A percentile compares a stretch with the other conserved stretches of the same genome.
Conservation (phyloP, 2,329 filamentous ascomycete species). For the Myriosclerotinia duriaeana region DNA sequence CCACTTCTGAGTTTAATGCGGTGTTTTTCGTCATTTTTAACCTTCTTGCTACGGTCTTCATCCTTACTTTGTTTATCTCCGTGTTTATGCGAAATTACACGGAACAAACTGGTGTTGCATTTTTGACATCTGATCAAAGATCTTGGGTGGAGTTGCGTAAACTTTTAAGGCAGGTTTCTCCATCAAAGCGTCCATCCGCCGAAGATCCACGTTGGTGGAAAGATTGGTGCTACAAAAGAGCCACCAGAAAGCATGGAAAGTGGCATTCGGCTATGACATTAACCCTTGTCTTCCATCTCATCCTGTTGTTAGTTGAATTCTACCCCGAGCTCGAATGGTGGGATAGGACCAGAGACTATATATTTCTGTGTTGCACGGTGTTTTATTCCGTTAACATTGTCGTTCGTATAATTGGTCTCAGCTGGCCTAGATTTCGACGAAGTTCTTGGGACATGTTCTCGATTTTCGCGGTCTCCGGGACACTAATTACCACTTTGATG, state of each 20-base stretch:
- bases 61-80: conserved; percentile 94
- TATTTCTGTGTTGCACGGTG: conserved; percentile 80
- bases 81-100: conserved; percentile 99
- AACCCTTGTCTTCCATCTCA: conserved; percentile 76
- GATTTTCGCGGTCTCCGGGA: conserved; percentile 73
- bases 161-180: conserved; percentile 85
- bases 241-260: conserved; percentile 87
- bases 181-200: conserved; percentile 85
- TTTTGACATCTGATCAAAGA: conserved; percentile 89
- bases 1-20: conserved; percentile 75
- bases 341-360: conserved; percentile 66
- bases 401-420: conserved; percentile 82
- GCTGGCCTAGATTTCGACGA: conserved; percentile 85
- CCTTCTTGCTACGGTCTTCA: conserved; percentile 90
- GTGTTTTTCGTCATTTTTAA: conserved; percentile 97
- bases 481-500: conserved; percentile 79
- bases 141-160: conserved; percentile 97
- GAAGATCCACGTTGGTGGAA: conserved; percentile 77
- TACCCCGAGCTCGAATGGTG: conserved; percentile 72
- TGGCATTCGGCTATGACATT: conserved; percentile 85
- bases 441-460: conserved; percentile 97
- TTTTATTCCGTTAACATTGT: conserved; percentile 80
- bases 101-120: conserved; percentile 95
- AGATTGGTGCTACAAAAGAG: conserved; percentile 91
- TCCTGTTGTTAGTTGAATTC: conserved; percentile 82